Base-by-base conservation (phyloP, 352 stramenopile genomes). In the Pythium volutum region DNA sequence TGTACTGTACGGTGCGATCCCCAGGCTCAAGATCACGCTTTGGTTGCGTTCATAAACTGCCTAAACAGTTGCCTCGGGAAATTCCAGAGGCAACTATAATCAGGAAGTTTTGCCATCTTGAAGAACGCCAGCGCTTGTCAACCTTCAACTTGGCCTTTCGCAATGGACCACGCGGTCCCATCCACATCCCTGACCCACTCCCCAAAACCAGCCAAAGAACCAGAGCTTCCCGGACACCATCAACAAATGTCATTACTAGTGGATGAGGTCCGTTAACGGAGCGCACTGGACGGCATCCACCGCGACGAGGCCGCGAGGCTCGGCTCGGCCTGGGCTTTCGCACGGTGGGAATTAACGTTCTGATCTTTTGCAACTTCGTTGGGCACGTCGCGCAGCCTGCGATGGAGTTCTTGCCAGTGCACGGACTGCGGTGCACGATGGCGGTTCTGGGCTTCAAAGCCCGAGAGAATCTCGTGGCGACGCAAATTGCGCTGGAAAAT, bases 401-500 rank as follows among this genome's bases (percentile, higher is more conserved):
- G 64, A 9, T 75, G 67, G 9, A 85, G 63, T n/a, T 67, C 20
- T 39, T 59, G 39, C 47, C 20, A 61, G 47, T 66, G 65, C 33
- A 18, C 55, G 27, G 16, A 55, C 47, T 45, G 45, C 1, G 25
- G 58, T 18, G n/a, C 52, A 33, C 67, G 64, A 55, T 65, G 31
- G 27, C 62, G 31, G 16, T 3, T 5, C 5, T 38, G 34, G 7
- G 55, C 43, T 27, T 87, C 71, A 38, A 88, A 88, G 1, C 75
- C 67, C 1, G 74, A 27, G 18, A 88, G 73, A 23, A 88, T 88
- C 46, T 87, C 79, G 52, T 88, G 75, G 3, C 76, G 77, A 18
- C 75, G 68, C 7, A 88, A 50, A 49, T 88, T 88, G 4, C 79
- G 75, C 52, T 84, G 76, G 55, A 88, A 88, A 29, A 87, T 75